phyloP scores from a whole-genome alignment of 176 grass and related monocot genomes.

The Urochloa ruziziensis region DNA sequence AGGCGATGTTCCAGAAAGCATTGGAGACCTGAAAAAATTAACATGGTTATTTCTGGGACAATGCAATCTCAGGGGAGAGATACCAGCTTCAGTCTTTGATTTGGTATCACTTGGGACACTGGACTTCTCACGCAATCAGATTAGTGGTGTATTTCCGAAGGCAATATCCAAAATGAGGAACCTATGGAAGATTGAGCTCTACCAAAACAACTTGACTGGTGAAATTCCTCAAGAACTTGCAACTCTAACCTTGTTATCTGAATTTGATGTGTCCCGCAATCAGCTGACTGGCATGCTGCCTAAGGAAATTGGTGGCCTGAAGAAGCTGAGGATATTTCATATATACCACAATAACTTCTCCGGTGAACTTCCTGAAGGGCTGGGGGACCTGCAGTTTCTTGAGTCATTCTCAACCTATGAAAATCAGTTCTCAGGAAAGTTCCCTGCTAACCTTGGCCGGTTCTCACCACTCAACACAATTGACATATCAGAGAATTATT shows the following conservation, averaged over 20 bases:
- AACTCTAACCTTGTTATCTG: conserved; percentile 57
- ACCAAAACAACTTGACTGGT: conserved; percentile 91
- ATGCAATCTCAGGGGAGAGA: conserved; percentile 77
- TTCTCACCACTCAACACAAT: conserved; percentile 76
- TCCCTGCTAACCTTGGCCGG: conserved; percentile 65
- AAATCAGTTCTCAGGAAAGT: conserved; percentile 79
- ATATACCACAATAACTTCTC: conserved; percentile 74
- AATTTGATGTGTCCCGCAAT: conserved; percentile 95
- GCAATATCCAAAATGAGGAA: conserved; percentile 69
- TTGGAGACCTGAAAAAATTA: conserved; percentile 79
- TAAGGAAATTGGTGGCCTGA: conserved; percentile 55
- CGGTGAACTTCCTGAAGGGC: conserved; percentile 71
- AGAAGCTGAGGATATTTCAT: conserved; percentile 81
- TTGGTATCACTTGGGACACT: conserved; percentile 68
- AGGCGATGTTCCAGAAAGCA: conserved; percentile 63
- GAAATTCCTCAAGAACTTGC: conserved; percentile 75
- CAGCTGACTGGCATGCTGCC: conserved; percentile 67
- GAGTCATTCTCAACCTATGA: conserved; percentile 87
- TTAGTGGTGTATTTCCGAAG: conserved; percentile 63
- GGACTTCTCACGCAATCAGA: conserved; percentile 90
- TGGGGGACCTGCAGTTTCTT: conserved; percentile 72
- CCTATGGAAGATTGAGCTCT: conserved; percentile 96
- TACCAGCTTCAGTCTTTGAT: conserved; percentile 67
- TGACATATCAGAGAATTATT: conserved; percentile 94
- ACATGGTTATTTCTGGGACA: conserved; percentile 82